These are phyloP conservation scores for Claviceps maximensis DNA, from an alignment of 2,329 filamentous ascomycete species.

Conservation along the genomic window DNA sequence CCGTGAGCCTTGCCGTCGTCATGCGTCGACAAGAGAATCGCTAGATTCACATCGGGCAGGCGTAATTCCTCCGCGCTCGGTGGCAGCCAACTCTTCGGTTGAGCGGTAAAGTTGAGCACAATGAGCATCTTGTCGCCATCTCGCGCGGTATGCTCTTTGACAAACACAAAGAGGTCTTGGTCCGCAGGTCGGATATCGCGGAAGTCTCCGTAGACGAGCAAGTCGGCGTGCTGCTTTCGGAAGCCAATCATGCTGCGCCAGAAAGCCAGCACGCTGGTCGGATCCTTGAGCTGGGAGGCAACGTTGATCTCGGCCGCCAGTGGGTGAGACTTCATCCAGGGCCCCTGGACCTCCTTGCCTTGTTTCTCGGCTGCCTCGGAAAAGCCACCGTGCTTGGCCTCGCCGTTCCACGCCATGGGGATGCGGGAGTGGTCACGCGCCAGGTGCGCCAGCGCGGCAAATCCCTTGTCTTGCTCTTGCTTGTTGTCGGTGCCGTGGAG, in stretches of 20 bases:
- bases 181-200: constrained; percentile 13
- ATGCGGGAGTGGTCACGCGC: constrained; percentile 51
- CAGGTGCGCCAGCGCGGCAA: constrained; percentile 19
- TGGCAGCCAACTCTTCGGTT: constrained; percentile 14
- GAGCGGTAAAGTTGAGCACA: constrained; percentile 20
- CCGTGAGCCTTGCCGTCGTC: constrained; percentile 8
- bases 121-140: constrained; percentile 14
- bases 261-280: constrained; percentile 20
- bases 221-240: constrained; percentile 18
- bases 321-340: constrained; percentile 22
- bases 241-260: constrained; percentile 20
- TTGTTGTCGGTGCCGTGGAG: constrained; percentile 15
- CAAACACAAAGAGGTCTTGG: constrained; percentile 14
- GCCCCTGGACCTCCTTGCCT: constrained; percentile 15
- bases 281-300: constrained; percentile 32
- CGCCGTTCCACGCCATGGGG: constrained; percentile 49
- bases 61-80: constrained; percentile 14
- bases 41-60: constrained; percentile 9
- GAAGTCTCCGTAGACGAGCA: constrained; percentile 23
- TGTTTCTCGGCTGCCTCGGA: constrained; percentile 22
- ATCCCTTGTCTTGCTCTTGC: constrained; percentile 22
- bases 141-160: constrained; percentile 17
- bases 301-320: constrained; percentile 37
- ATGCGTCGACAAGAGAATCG: constrained; percentile 16
- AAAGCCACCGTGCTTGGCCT: constrained; percentile 19